Base-by-base conservation (phyloP, 768 basidiomycete species). In the Amanita rimosa region DNA sequence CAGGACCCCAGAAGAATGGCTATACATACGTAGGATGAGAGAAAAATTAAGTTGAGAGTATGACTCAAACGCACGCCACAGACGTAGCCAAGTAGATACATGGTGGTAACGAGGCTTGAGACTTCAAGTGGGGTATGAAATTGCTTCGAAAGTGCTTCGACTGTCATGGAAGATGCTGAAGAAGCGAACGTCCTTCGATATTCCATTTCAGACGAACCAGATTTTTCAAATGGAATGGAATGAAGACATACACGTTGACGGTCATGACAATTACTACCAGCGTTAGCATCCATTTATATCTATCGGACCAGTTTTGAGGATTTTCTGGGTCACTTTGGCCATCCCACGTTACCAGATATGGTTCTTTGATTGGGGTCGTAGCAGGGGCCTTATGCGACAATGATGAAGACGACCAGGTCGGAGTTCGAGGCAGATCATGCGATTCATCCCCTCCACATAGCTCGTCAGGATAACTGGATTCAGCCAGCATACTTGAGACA, bases 171-270 rank as follows among this genome's bases (percentile, higher is more conserved):
- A 1, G 78, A 77, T 11, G 78, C 75, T 0, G 78, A 78, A 0
- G 78, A 80, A 0, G 79, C 77, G 52, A 80, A 81, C 8, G 80
- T 78, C 8, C 76, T 78, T 6, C 41, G 29, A 48, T 6, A 19
- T 11, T 39, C 10, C 10, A 21, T 14, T n/a, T 22, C 13, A 41
- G 22, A 13, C 6, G 13, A 22, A 5, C 10, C 6, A 9, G 41
- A 10, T 27, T 7, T 26, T 9, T 24, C 2, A 3, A 16, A n/a
- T n/a, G n/a, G n/a, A 9, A 5, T 16, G 13, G 41, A 37, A 31
- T 17, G 34, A 38, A 21, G 24, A 68, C 72, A 45, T 60, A 76
- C 77, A 78, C 76, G 55, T 79, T 78, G 19, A 81, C 62, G 0
- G 76, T 75, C 66, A 76, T 67, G 21, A 76, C 40, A 6, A 69